Evolutionary conservation across 345 rosid genomes (phyloP).

Genomic region (Eucalyptus cloeziana): DNA sequence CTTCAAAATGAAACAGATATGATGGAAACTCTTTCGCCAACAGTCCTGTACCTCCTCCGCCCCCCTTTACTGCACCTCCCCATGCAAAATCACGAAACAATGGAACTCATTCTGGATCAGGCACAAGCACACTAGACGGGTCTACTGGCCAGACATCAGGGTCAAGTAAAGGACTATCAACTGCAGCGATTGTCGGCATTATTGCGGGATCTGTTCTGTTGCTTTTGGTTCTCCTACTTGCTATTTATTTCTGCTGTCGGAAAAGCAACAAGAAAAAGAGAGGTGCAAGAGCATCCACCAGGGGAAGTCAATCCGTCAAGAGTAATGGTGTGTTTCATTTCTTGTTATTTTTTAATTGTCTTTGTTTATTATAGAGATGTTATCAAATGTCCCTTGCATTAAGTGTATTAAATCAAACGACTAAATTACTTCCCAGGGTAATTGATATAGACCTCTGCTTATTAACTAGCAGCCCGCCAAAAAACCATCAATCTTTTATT

Average conservation of each 20-base stretch:
- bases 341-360: neutral
- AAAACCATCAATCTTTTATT: neutral
- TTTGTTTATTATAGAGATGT: neutral
- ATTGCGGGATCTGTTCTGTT: constrained; percentile 48
- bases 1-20: constrained; percentile 41
- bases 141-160: constrained; percentile 25
- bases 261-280: neutral
- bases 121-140: constrained; percentile 11
- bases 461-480: neutral
- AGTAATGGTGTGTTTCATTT: neutral
- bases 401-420: neutral
- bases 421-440: neutral
- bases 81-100: constrained; percentile 38
- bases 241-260: constrained; percentile 31
- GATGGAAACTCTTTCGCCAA: constrained; percentile 82
- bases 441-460: neutral
- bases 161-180: constrained; percentile 39
- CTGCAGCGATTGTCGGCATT: constrained; percentile 60
- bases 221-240: constrained; percentile 33
- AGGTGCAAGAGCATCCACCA: neutral
- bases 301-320: constrained; percentile 1
- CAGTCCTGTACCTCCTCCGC: constrained; percentile 68
- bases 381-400: neutral
- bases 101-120: constrained; percentile 32
- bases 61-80: constrained; percentile 46